Base-by-base conservation (phyloP, 1,284 basidiomycete species). In the Ceratobasidium theobromae region DNA sequence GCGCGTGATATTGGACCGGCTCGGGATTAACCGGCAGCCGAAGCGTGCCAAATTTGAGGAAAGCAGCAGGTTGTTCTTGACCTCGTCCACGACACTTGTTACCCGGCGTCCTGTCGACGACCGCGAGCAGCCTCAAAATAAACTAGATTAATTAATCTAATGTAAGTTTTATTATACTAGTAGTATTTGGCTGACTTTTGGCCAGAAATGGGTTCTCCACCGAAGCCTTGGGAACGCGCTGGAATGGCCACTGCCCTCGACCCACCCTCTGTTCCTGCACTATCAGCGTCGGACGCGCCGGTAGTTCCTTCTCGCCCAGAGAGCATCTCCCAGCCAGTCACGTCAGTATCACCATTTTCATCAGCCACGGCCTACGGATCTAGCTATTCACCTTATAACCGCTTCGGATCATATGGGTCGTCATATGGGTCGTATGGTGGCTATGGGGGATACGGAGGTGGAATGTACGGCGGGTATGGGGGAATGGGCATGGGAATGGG, bases 201-300 rank as follows among this genome's bases (percentile, higher is more conserved):
- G 9, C 12, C 18, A 18, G 23, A 3, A 33, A 90, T 89, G 87
- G 84, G 82, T 33, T 90, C 90, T 25, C 90, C 90, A 65, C 90
- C 89, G 75, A 93, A 92, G 75, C 90, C 90, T 71, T 93, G 91
- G 90, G 90, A 92, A 75, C 81, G 84, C 70, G 79, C 76, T 43
- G 83, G 84, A 9, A 67, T 78, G 35, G 73, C 76, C 25, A 75
- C 80, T 35, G 71, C 77, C 12, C 53, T 72, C 12, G 43, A 72
- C 40, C 51, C 77, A 40, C 33, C 53, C 11, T n/a, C 53, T 25
- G 35, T 41, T 18, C 65, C 76, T 9, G 35, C 77, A 43, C 30
- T 75, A 14, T 43, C 75, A 1, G 28, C 76, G 33, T 51, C 74
- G 2, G 57, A 72, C 11, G 38, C 72, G 21, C 81, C 81, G 2